A percentile compares a stretch with the other conserved stretches of the same genome.
Evolutionary conservation across 225 moss, liverwort and hornwort species (phyloP).

Genomic region (Rhytidiadelphus loreus): DNA sequence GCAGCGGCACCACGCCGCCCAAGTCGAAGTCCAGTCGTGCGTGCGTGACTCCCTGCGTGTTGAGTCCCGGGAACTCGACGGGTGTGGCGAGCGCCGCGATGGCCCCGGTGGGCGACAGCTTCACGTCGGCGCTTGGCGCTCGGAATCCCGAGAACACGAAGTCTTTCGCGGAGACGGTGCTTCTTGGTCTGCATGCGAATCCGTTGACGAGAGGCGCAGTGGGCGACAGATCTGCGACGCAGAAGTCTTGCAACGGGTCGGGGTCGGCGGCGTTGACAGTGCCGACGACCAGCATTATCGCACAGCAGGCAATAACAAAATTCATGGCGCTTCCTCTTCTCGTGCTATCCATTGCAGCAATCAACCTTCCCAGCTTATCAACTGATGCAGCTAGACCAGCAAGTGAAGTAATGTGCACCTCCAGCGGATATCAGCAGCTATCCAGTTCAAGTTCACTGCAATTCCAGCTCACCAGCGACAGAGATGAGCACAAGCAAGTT

Average conservation of each 20-base stretch:
- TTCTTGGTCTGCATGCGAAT: background rate
- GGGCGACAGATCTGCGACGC: background rate
- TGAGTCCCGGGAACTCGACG: background rate
- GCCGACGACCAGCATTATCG: background rate
- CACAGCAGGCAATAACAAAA: background rate
- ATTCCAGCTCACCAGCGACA: background rate
- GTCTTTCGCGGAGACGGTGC: background rate
- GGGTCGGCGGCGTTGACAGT: background rate
- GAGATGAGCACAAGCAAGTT: background rate
- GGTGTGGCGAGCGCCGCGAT: background rate
- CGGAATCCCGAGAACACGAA: background rate
- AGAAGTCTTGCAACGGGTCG: background rate
- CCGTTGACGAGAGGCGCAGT: background rate
- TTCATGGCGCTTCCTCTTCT: background rate
- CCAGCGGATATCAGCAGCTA: no score
- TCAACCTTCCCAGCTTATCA: background rate
- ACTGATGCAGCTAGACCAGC: background rate
- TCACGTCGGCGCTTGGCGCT: background rate
- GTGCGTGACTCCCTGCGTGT: constrained; percentile 1
- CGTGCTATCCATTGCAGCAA: background rate
- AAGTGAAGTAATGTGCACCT: no score
- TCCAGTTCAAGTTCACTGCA: background rate
- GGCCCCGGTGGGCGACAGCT: background rate
- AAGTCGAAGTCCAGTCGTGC: background rate
- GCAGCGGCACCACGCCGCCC: background rate